Base-by-base conservation (phyloP, 345 rosid genomes). In the Lepidium sativum region DNA sequence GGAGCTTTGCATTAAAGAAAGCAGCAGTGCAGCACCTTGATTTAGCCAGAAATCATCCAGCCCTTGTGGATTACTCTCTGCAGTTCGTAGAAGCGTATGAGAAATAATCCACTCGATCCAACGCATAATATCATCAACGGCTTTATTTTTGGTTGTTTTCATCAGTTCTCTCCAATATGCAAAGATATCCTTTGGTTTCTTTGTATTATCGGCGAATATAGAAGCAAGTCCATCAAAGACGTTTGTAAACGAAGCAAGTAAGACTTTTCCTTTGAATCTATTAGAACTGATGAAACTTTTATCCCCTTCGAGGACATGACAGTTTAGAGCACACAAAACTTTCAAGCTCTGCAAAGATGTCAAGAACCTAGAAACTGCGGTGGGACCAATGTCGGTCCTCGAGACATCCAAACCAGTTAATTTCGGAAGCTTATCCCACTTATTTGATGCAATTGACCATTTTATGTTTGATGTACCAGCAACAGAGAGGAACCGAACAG, bases 51-150 rank as follows among this genome's bases (percentile, higher is more conserved):
- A 89, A 17, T 77, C 65, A 75, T 86, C 85, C 27, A 86, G 74
- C 34, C 87, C 89, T 53, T 78, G 83, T 41, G 96, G 86, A 48
- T 82, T 89, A 72, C 82, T 80, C 80, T 86, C 91, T 1, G 96
- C 94, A 52, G 51, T 82, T 17, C 85, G 83, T 62, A 89, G 42
- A 70, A 89, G 94, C 11, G 80, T 77, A 77, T 89, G 86, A 12
- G 94, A 89, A 44, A 89, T 60, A 33, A 80, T 77, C 94, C 96
- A 86, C 56, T 89, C 89, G 49, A 84, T 73, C 96, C 96, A 86
- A 57, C 44, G 69, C 84, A 86, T 79, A 14, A 83, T 79, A 54
- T 84, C 94, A 66, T 82, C 80, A 50, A 79, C 40, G 44, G 54
- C 75, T 69, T 73, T 86, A 60, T 75, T 75, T 29, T 69, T 71